Evolutionary conservation across 73 alveolate species (phyloP), one percentile per base, ranked within the genome.

Genomic region (Diophrys sp.): DNA sequence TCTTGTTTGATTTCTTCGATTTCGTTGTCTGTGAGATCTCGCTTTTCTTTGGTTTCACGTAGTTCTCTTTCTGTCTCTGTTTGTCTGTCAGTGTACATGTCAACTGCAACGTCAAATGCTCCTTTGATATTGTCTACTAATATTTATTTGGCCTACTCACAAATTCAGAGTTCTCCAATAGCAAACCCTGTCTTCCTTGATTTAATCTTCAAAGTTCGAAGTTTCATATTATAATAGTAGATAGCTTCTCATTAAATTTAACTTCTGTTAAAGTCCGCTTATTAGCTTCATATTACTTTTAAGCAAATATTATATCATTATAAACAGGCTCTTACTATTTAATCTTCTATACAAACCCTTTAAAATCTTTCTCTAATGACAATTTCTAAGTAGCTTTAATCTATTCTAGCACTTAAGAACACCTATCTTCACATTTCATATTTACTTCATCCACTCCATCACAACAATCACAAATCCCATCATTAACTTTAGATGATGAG

Each of bases 401-500:
- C 55, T 68, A 5, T 24, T 68, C 75, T 2, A 68, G 25, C 24
- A 23, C 75, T 14, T 18, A 25, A 25, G 23, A 23, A 24, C 75
- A 68, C 5, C 26, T 25, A 28, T 29, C 31, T 5, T 18, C 56
- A 68, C 75, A 68, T 2, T 25, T 29, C 11, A 2, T 55, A 28
- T 29, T 2, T 5, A 55, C 1, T 24, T 78, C 87, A 25, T 79
- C 87, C 27, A 75, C 5, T 2, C 87, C 87, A 25, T 79, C 85
- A 32, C 85, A 77, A 62, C 85, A 77, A 25, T 77, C 85, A 33
- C 85, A 77, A 67, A 67, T 25, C 29, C 85, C 85, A 56, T 77
- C 85, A 25, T 26, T 75, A n/a, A 66, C 79, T 2, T 56, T 56
- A 56, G 79, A 66, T 23, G 85, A 11, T 53, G 32, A 24, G 67